Conservation (phyloP, 2,329 filamentous ascomycete genomes). For the Coleophoma cylindrospora region DNA sequence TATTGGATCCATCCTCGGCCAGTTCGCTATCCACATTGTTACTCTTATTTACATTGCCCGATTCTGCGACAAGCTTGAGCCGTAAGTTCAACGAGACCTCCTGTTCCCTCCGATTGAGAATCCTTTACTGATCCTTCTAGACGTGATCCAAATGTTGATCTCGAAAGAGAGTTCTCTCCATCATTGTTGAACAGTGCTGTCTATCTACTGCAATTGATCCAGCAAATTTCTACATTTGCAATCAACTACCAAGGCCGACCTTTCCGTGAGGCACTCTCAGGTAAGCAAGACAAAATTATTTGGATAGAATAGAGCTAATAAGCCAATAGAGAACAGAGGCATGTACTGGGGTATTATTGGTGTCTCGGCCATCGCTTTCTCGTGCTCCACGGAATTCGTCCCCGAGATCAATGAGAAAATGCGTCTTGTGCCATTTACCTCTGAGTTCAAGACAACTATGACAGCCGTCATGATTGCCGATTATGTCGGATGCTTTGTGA, state of each 20-base stretch:
- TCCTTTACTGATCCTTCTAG: slow-evolving; percentile 20
- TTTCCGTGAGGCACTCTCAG: slow-evolving; percentile 91
- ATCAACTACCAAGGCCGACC: slow-evolving; percentile 99
- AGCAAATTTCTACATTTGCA: slow-evolving; percentile 97
- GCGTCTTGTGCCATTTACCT: slow-evolving; percentile 83
- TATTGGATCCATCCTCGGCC: slow-evolving; percentile 92
- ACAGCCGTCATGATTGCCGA: slow-evolving; percentile 82
- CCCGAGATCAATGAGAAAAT: slow-evolving; percentile 93
- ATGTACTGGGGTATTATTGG: slow-evolving; percentile 98
- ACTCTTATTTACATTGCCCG: slow-evolving; percentile 92
- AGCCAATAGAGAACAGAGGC: slow-evolving; percentile 60
- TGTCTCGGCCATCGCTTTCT: slow-evolving; percentile 86
- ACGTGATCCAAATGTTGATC: slow-evolving; percentile 64
- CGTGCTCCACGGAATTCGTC: slow-evolving; percentile 90
- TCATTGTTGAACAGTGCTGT: slow-evolving; percentile 95
- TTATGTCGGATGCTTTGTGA: slow-evolving; percentile 78
- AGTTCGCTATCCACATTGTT: slow-evolving; percentile 92
- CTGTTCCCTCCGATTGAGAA: not conserved
- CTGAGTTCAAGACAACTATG: slow-evolving; percentile 85
- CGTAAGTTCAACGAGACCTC: slow-evolving; percentile 51
- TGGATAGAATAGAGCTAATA: slow-evolving; percentile 3
- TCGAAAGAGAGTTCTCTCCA: slow-evolving; percentile 91
- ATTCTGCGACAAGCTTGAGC: slow-evolving; percentile 79
- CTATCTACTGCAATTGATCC: slow-evolving; percentile 94
- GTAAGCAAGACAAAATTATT: slow-evolving; percentile 2